Base-by-base conservation (phyloP, 352 stramenopile species). In the Peronospora farinosa region DNA sequence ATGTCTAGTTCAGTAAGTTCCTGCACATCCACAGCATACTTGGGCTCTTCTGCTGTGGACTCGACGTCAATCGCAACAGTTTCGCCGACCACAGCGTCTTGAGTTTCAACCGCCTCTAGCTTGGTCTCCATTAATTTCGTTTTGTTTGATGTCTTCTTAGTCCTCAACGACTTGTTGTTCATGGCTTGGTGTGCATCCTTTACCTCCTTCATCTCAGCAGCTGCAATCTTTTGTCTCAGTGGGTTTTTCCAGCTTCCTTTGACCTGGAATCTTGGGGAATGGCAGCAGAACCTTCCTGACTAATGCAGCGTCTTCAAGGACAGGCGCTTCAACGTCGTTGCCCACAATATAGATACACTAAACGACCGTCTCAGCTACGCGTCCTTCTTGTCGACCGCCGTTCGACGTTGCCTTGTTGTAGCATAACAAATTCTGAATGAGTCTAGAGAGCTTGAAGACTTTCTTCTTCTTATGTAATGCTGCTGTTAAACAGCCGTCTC, bases 211-310 rank as follows among this genome's bases (percentile, higher is more conserved):
- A 52, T 66, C 11, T 37, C 46, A 51, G 40, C 25, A 16, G 25
- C 25, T 15, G 15, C 31, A 17, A 27, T 28, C 13, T 27, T 50
- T 7, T 51, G 28, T 13, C 2, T 35, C n/a, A 30, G 5, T 40
- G 19, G 7, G 27, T 7, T 31, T 32, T 32, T 15, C 35, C 33
- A 52, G 33, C n/a, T 28, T 41, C 17, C 6, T 47, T 45, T 4
- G 30, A 13, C 45, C 13, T 19, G 9, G 58, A 15, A 55, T 53
- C 47, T 63, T 59, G 37, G 11, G 37, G 55, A 69, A 60, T 65
- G 51, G 31, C 49, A 40, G 44, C 54, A 54, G 50, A 69, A 69
- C 12, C 23, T 58, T 69, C 51, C 16, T 30, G 30, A 21, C 7
- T 27, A 17, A 7, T 41, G 19, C 27, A 31, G 5, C 21, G 10